Percentiles rank a stretch among this genome's conserved stretches.
These are phyloP conservation scores for Talaromyces atroroseus DNA, from an alignment of 2,329 filamentous ascomycete species.

Conservation along the genomic window DNA sequence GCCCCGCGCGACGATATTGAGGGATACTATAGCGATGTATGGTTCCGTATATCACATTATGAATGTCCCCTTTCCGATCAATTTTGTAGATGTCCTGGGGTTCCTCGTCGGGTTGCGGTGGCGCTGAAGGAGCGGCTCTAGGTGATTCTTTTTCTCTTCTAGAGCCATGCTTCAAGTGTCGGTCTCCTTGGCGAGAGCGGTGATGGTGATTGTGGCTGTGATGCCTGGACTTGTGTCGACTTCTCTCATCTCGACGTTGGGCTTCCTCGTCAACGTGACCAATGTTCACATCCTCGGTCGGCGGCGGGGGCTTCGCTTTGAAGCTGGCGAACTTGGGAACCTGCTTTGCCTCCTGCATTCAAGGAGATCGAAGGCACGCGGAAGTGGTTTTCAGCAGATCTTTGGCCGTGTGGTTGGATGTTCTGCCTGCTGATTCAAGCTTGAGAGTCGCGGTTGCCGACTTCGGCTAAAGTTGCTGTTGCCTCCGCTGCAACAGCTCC, in stretches of 20 bases:
- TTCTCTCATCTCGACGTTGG: slow-evolving; percentile 19
- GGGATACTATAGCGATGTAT: slow-evolving; percentile 69
- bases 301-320: slow-evolving; percentile 45
- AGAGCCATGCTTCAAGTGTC: slow-evolving; percentile 14
- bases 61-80: slow-evolving; percentile 70
- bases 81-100: slow-evolving; percentile 48
- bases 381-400: neutral
- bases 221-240: slow-evolving; percentile 21
- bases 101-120: slow-evolving; percentile 13
- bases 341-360: slow-evolving; percentile 30
- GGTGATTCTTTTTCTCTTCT: slow-evolving; percentile 12
- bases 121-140: neutral
- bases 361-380: neutral
- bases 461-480: slow-evolving; percentile 17
- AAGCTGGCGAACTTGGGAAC: slow-evolving; percentile 74
- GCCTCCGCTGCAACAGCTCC: slow-evolving; percentile 11
- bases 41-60: slow-evolving; percentile 69
- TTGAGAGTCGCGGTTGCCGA: neutral
- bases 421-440: neutral
- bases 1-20: slow-evolving; percentile 62
- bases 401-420: slow-evolving; percentile 17
- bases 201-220: slow-evolving; percentile 20
- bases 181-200: slow-evolving; percentile 18
- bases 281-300: slow-evolving; percentile 17
- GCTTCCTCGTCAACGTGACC: slow-evolving; percentile 6